These are phyloP conservation scores for Malassezia equina DNA, from an alignment of 1,284 basidiomycete species.

Conservation along the genomic window DNA sequence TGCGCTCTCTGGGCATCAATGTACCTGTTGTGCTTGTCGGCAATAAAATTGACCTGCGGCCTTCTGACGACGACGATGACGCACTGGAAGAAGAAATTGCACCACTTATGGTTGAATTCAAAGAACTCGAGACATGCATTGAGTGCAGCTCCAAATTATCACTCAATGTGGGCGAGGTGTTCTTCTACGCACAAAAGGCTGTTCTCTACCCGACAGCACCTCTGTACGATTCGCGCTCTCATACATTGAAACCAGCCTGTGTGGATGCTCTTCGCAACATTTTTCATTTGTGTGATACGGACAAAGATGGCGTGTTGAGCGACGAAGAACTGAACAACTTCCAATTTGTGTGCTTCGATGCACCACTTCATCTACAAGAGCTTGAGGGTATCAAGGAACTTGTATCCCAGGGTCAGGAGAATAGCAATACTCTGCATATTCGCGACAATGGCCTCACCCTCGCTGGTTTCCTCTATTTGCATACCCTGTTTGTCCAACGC, in stretches of 20 bases:
- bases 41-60: slow-evolving; percentile 92
- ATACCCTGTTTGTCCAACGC: slow-evolving; percentile 92
- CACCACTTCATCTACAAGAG: slow-evolving; percentile 81
- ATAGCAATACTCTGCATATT: slow-evolving; percentile 28
- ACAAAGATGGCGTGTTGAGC: slow-evolving; percentile 86
- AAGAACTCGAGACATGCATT: slow-evolving; percentile 80
- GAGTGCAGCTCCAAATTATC: slow-evolving; percentile 75
- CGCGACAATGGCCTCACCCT: slow-evolving; percentile 66
- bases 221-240: slow-evolving; percentile 88
- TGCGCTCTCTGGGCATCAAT: slow-evolving; percentile 79
- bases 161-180: slow-evolving; percentile 90
- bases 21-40: slow-evolving; percentile 94
- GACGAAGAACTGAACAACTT: slow-evolving; percentile 90
- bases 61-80: slow-evolving; percentile 84
- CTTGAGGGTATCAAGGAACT: slow-evolving; percentile 57
- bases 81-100: slow-evolving; percentile 66
- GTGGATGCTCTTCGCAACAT: slow-evolving; percentile 78
- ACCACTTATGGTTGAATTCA: slow-evolving; percentile 47
- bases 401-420: slow-evolving; percentile 27
- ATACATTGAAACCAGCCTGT: slow-evolving; percentile 73
- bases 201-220: slow-evolving; percentile 94
- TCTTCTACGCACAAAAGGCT: slow-evolving; percentile 97
- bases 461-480: slow-evolving; percentile 83
- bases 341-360: slow-evolving; percentile 89
- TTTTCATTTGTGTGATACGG: slow-evolving; percentile 87